phyloP scores from a whole-genome alignment of 768 basidiomycete genomes.

The Tylopilus subfusipes region DNA sequence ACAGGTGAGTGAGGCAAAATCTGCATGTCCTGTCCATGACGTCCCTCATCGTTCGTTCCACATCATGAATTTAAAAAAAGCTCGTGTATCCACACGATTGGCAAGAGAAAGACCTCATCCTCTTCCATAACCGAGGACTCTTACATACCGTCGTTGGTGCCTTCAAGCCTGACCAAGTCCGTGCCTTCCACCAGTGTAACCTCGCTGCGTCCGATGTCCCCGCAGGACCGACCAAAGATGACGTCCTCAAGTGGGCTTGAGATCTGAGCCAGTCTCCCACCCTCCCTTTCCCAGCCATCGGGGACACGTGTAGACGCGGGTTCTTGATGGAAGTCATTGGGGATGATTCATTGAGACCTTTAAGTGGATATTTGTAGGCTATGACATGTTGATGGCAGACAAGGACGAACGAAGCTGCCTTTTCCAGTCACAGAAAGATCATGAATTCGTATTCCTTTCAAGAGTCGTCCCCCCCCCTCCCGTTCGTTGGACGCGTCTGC shows the following conservation, averaged over 20 bases:
- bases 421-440: slow-evolving; percentile 2
- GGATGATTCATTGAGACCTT: not conserved
- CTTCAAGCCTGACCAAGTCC: slow-evolving; percentile 45
- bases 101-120: slow-evolving; percentile 59
- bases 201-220: slow-evolving; percentile 52
- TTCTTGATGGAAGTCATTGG: slow-evolving; percentile 5
- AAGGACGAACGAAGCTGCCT: slow-evolving; percentile 1
- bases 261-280: slow-evolving; percentile 2
- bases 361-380: slow-evolving; percentile 4
- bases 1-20: slow-evolving; percentile 34
- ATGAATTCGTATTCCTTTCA: not conserved
- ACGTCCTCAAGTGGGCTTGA: slow-evolving; percentile 43
- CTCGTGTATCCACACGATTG: slow-evolving; percentile 90
- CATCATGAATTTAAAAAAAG: slow-evolving; percentile 14
- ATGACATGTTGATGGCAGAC: slow-evolving; percentile 1
- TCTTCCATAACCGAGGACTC: slow-evolving; percentile 73
- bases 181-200: slow-evolving; percentile 57
- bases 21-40: not conserved
- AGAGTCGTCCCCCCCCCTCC: not conserved
- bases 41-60: not conserved
- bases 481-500: too few relatives aligned
- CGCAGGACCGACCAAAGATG: slow-evolving; percentile 43
- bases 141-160: slow-evolving; percentile 69
- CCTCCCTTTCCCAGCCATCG: not conserved
- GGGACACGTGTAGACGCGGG: not conserved